phyloP scores from a whole-genome alignment of 2,329 filamentous ascomycete genomes.

The Cladosporium sphaerospermum region DNA sequence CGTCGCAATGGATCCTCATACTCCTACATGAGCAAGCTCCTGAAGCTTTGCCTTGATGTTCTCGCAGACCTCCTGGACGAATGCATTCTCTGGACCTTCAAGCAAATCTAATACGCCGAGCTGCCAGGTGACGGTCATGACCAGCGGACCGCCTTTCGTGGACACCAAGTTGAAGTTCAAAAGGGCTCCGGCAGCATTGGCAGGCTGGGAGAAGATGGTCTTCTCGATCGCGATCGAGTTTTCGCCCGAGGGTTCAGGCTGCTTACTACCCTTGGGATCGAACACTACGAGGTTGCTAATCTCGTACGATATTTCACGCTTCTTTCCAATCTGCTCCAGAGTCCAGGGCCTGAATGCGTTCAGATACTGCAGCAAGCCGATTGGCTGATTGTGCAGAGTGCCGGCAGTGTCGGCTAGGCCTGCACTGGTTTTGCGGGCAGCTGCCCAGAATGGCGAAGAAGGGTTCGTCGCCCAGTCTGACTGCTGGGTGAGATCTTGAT shows the following conservation, averaged over 20 bases:
- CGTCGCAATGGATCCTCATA: no score
- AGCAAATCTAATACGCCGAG: conserved; percentile 35
- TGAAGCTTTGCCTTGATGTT: neutral
- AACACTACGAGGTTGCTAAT: conserved; percentile 42
- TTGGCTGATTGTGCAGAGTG: conserved; percentile 34
- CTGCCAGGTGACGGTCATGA: conserved; percentile 39
- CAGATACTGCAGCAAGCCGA: conserved; percentile 40
- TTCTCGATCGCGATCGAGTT: conserved; percentile 25
- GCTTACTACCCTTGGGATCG: conserved; percentile 14
- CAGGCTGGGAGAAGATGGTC: conserved; percentile 42
- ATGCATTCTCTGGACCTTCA: conserved; percentile 15
- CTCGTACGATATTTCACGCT: conserved; percentile 39
- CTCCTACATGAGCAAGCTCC: neutral
- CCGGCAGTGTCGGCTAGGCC: conserved; percentile 28
- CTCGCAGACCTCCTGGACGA: neutral
- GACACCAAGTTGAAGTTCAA: conserved; percentile 39
- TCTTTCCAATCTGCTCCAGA: conserved; percentile 32
- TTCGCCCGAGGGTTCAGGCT: neutral
- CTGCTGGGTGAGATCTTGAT: conserved; percentile 3
- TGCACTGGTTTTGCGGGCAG: conserved; percentile 28
- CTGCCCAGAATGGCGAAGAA: conserved; percentile 27
- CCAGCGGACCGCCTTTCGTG: conserved; percentile 34
- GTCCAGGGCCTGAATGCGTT: conserved; percentile 37
- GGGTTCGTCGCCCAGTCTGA: neutral
- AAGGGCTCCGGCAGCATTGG: conserved; percentile 32